Base-by-base conservation (phyloP, 1,139 yeast genomes). In the Suhomyces terraborum region DNA sequence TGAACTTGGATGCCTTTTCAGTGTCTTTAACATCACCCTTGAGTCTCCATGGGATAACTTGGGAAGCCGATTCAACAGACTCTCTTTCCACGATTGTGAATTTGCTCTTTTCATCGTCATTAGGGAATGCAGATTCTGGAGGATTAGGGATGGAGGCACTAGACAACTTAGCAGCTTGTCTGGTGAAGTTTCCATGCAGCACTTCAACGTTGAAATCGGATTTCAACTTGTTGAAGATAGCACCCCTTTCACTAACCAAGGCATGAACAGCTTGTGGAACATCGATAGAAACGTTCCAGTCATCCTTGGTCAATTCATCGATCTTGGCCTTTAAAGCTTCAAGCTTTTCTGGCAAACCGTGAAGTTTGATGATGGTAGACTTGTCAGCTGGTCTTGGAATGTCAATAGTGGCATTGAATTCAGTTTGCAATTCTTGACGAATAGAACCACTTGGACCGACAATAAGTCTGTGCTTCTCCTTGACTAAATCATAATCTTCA, bases 391-490 rank as follows among this genome's bases (percentile, higher is more conserved):
- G 73, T 58, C 80, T 77, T 49, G 98, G 98, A 56, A 93, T 79
- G 38, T 70, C 74, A 44, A 93, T 66, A 21, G 64, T 59, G 36
- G 88, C 93, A 12, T 73, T 69, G 62, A 74, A 86, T 52, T 84
- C 88, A 19, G 75, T 71, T 68, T 89, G 95, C 48, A 89, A 66
- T 8, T 79, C 73, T 52, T 84, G 84, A 66, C 93, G 88, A 44
- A 79, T 76, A 10, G 80, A 59, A 31, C 98, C 98, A 46, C 82
- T 82, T 32, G 91, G 81, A 28, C 98, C 98, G 62, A 93, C 81
- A 46, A 93, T 61, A 17, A 81, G 73, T 54, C 89, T 79, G 55
- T 88, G 94, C 59, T 84, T 84, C 44, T 82, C 86, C 61, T 82
- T 80, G 32, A 94, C 78, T 52, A 93, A 75, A 8, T 77, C 82